Conservation (phyloP, 495 filamentous ascomycete species). For the Penicillium herquei region DNA sequence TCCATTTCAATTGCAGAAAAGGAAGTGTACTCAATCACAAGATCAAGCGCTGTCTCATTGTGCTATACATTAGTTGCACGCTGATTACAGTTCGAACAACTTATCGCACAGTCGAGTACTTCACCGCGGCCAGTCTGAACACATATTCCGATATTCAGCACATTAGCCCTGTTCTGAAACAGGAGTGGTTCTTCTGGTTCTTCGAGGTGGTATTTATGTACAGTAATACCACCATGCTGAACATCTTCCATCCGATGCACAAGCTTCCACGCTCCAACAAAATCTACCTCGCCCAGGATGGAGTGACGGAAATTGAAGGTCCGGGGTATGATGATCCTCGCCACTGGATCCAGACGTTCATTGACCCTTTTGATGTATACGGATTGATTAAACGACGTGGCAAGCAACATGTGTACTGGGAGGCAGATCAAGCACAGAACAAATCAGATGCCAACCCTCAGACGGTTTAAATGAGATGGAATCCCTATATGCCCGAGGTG, state of each 20-base stretch:
- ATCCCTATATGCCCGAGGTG: neutral
- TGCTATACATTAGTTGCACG: slow-evolving; percentile 60
- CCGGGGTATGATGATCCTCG: slow-evolving; percentile 62
- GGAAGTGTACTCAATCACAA: slow-evolving; percentile 53
- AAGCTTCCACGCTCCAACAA: slow-evolving; percentile 62
- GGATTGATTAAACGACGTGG: slow-evolving; percentile 54
- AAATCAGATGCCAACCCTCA: neutral
- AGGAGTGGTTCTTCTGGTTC: slow-evolving; percentile 73
- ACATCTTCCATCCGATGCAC: slow-evolving; percentile 59
- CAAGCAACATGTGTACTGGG: slow-evolving; percentile 56
- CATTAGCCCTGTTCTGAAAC: slow-evolving; percentile 55
- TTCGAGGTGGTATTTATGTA: slow-evolving; percentile 69
- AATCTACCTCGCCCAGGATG: slow-evolving; percentile 63
- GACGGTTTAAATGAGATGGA: neutral
- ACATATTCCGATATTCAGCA: slow-evolving; percentile 33
- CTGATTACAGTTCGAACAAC: slow-evolving; percentile 63
- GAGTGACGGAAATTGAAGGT: slow-evolving; percentile 61
- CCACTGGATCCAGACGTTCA: slow-evolving; percentile 49
- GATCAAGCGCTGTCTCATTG: slow-evolving; percentile 55
- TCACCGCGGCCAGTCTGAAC: slow-evolving; percentile 40
- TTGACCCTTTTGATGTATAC: slow-evolving; percentile 68
- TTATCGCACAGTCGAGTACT: slow-evolving; percentile 67
- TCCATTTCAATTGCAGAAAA: slow-evolving; percentile 58
- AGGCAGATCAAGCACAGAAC: slow-evolving; percentile 22
- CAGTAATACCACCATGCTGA: slow-evolving; percentile 57